Percentiles rank a stretch among this genome's conserved stretches.
phyloP scores from a whole-genome alignment of 2,329 filamentous ascomycete genomes.

The Zasmidium citrigriseum region DNA sequence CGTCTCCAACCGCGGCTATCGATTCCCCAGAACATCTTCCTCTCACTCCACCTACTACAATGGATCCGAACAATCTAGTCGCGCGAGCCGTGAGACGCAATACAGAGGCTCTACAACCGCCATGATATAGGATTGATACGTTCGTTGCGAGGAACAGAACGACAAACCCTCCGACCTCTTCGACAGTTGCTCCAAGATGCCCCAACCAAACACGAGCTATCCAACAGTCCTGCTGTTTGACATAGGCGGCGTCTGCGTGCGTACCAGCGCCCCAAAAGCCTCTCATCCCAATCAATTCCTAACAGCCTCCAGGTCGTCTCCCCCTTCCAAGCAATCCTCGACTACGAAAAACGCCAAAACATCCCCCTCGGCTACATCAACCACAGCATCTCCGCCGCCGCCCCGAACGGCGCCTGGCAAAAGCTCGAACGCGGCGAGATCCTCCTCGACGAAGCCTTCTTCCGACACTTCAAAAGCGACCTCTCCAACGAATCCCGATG shows the following conservation, averaged over 20 bases:
- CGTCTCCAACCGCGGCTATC: background rate
- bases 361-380: constrained; percentile 93
- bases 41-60: background rate
- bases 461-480: constrained; percentile 72
- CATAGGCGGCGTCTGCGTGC: constrained; percentile 94
- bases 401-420: constrained; percentile 84
- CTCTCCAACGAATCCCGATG: constrained; percentile 68
- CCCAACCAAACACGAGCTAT: constrained; percentile 15
- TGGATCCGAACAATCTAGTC: background rate
- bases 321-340: constrained; percentile 88
- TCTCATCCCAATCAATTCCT: background rate
- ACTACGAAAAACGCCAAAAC: constrained; percentile 75
- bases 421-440: constrained; percentile 82
- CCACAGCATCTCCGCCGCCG: constrained; percentile 77
- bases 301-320: constrained; percentile 69
- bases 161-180: constrained; percentile 28
- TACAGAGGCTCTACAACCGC: background rate
- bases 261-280: constrained; percentile 42
- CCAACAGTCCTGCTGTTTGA: constrained; percentile 87
- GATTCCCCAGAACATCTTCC: background rate
- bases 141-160: constrained; percentile 20
- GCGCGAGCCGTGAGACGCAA: background rate
- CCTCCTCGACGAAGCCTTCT: constrained; percentile 72
- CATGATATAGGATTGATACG: constrained; percentile 4
- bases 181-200: constrained; percentile 26